phyloP scores from a whole-genome alignment of 306 rosid species.

The Lablab purpureus region DNA sequence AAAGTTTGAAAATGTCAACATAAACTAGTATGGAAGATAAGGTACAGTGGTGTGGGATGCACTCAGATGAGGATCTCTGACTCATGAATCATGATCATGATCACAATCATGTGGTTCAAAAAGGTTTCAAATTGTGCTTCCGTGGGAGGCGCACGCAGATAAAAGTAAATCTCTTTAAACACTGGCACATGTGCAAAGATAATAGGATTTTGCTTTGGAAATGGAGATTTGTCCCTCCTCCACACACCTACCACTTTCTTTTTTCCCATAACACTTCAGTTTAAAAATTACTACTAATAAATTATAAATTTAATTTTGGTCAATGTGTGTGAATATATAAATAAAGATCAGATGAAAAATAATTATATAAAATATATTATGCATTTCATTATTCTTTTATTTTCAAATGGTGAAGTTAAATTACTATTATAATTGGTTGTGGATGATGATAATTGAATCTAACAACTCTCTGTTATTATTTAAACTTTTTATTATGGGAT shows the following conservation, averaged over 20 bases:
- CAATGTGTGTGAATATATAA: too few species aligned
- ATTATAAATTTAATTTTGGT: too few species aligned
- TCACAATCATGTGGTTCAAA: constrained; percentile 6
- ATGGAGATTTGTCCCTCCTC: neutral
- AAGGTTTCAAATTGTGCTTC: constrained; percentile 34
- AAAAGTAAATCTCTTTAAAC: constrained; percentile 4
- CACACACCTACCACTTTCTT: neutral
- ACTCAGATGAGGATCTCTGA: neutral
- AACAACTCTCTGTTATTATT: too few species aligned
- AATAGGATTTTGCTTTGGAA: constrained; percentile 22
- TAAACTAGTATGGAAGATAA: neutral
- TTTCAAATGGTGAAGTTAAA: too few species aligned
- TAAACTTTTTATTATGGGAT: too few species aligned
- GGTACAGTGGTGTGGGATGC: constrained; percentile 27
- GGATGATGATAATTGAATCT: too few species aligned
- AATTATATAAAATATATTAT: too few species aligned
- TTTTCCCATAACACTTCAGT: too few species aligned
- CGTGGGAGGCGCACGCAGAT: neutral
- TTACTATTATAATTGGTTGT: too few species aligned
- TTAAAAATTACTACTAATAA: too few species aligned
- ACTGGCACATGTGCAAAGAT: neutral
- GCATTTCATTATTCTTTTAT: too few species aligned
- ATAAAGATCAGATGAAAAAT: too few species aligned
- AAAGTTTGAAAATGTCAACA: constrained; percentile 38
- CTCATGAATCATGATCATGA: neutral